These are phyloP conservation scores for Dactylellina cionopaga DNA, from an alignment of 2,329 filamentous ascomycete genomes.

Conservation along the genomic window DNA sequence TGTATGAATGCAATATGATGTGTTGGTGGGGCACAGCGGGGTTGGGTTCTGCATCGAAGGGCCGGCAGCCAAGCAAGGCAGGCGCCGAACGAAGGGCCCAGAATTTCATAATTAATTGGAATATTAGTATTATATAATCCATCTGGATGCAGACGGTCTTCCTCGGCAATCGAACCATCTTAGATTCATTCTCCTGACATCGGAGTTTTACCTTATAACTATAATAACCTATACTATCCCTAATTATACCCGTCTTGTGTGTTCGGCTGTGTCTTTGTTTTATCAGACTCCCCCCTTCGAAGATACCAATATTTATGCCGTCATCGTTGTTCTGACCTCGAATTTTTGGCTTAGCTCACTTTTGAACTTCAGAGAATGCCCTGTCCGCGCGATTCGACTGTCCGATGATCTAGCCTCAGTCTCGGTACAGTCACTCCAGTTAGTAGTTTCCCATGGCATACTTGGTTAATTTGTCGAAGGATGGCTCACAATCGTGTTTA, in stretches of 20 bases:
- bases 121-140: not conserved
- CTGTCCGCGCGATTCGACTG: slow-evolving; percentile 23
- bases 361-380: slow-evolving; percentile 30
- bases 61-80: slow-evolving; percentile 3
- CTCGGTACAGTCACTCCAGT: not conserved
- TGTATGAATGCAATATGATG: slow-evolving; percentile 1
- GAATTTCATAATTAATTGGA: not conserved
- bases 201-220: too few relatives aligned
- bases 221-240: too few relatives aligned
- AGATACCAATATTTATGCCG: slow-evolving; percentile 35
- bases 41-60: not conserved
- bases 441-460: not conserved
- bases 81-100: slow-evolving; percentile 1
- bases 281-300: not conserved
- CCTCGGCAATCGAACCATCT: slow-evolving; percentile 14
- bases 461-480: too few relatives aligned
- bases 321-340: slow-evolving; percentile 14
- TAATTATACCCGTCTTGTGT: too few relatives aligned
- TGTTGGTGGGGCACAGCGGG: slow-evolving; percentile 41
- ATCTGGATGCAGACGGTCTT: not conserved
- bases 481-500: not conserved
- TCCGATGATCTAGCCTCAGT: slow-evolving; percentile 34
- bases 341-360: not conserved
- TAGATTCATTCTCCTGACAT: not conserved
- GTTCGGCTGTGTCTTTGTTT: slow-evolving; percentile 23